phyloP scores from a whole-genome alignment of 495 filamentous ascomycete species.

The Podospora fimiseda region DNA sequence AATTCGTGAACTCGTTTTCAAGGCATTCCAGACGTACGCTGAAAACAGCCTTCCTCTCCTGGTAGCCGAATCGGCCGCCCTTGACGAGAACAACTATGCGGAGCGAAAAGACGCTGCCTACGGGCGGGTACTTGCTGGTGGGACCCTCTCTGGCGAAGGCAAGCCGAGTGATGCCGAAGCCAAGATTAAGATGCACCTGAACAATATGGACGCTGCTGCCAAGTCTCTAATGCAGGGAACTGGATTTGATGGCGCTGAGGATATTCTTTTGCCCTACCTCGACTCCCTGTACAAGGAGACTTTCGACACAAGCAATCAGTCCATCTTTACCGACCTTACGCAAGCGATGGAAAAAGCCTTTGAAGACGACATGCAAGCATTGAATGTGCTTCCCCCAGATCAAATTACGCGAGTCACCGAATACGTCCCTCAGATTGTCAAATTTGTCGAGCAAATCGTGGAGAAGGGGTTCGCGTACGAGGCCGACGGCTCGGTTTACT shows the following conservation, averaged over 20 bases:
- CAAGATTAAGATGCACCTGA: conserved; percentile 91
- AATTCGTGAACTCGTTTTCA: conserved; percentile 46
- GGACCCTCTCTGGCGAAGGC: conserved; percentile 54
- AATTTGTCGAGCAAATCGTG: conserved; percentile 64
- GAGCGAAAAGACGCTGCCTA: conserved; percentile 55
- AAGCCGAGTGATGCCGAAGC: conserved; percentile 63
- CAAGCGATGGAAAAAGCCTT: conserved; percentile 77
- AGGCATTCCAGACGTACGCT: conserved; percentile 67
- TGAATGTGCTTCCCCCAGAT: conserved; percentile 83
- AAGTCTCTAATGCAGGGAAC: conserved; percentile 45
- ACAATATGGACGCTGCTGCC: conserved; percentile 60
- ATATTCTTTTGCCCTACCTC: conserved; percentile 78
- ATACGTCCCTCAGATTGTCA: conserved; percentile 74
- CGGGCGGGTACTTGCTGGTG: conserved; percentile 54
- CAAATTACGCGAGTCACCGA: conserved; percentile 82
- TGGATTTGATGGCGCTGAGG: conserved; percentile 45
- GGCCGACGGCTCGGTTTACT: conserved; percentile 83
- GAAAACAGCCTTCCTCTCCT: conserved; percentile 69
- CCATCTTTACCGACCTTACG: conserved; percentile 68
- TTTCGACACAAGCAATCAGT: conserved; percentile 68
- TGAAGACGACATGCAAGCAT: conserved; percentile 70
- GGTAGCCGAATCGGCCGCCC: conserved; percentile 26
- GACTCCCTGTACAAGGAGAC: conserved; percentile 69
- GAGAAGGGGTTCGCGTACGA: conserved; percentile 86
- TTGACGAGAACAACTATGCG: conserved; percentile 49